Base-by-base conservation (phyloP, 257 asterid genomes). In the Solanum clarkiae region DNA sequence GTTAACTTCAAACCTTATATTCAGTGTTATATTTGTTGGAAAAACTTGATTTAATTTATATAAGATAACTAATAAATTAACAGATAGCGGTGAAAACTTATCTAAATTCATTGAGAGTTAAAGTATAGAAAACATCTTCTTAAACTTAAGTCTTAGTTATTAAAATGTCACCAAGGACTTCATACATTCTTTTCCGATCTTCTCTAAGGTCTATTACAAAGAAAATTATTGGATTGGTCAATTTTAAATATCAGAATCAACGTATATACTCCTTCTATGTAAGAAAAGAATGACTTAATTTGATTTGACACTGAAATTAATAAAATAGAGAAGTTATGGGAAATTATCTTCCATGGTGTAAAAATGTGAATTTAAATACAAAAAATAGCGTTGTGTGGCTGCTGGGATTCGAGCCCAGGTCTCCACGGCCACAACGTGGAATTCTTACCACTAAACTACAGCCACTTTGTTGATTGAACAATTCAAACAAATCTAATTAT, bases 331-430 rank as follows among this genome's bases (percentile, higher is more conserved):
- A 32, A 32, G 36, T 32, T 32, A 4, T 32, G 36, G 36, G 36
- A 32, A 32, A 32, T 32, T 32, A 32, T 32, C 36, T 32, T 32
- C 36, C 36, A 29, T 29, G 32, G 13, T 3, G 55, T 11, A 53
- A 53, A 13, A 53, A 53, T 14, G 7, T 56, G 42, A 54, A 1
- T 4, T 0, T 10, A n/a, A 10, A 0, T 6, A 63, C 26, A 24
- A 29, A 3, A 7, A 55, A 55, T 0, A 14, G 4, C 0, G 8
- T 22, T 26, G 15, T 93, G 99, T 94, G 98, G 99, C 99, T 96
- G 98, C 98, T 96, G 95, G 98, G 97, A 96, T 96, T 96, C 97
- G 97, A 94, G 99, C 98, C 97, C 97, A 93, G 97, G 98, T 94
- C 98, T 94, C 94, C 95, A 96, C 96, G 97, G 97, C 98, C 99